Conservation (phyloP, 73 alveolate species). For the Effrenium voratum region DNA sequence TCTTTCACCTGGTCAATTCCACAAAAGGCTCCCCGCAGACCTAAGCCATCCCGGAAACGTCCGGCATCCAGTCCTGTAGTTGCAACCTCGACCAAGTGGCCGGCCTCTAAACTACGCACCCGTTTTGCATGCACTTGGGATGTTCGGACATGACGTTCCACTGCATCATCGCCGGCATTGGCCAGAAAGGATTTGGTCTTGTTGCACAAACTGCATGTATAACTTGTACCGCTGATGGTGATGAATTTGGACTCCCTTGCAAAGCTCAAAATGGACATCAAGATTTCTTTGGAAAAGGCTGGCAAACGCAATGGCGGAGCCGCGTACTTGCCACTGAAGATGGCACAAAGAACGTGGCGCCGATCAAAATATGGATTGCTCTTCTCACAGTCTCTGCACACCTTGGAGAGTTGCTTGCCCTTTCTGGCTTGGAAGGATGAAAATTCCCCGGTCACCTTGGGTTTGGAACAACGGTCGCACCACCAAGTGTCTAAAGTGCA, state of each 20-base stretch:
- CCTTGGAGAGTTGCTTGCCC: slow-evolving; percentile 60
- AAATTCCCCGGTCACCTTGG: slow-evolving; percentile 26
- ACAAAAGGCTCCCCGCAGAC: slow-evolving; percentile 42
- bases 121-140: slow-evolving; percentile 79
- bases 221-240: slow-evolving; percentile 44
- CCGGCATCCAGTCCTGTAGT: slow-evolving; percentile 15
- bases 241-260: slow-evolving; percentile 65
- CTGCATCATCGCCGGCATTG: slow-evolving; percentile 53
- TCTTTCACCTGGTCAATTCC: slow-evolving; percentile 61
- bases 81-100: slow-evolving; percentile 48
- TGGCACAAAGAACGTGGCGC: slow-evolving; percentile 63
- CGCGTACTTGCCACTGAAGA: slow-evolving; percentile 65
- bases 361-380: slow-evolving; percentile 83
- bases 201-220: slow-evolving; percentile 63
- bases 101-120: slow-evolving; percentile 42
- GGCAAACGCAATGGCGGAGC: slow-evolving; percentile 84
- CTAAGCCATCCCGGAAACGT: slow-evolving; percentile 67
- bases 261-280: slow-evolving; percentile 12
- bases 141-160: slow-evolving; percentile 61
- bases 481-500: slow-evolving; percentile 72
- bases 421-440: slow-evolving; percentile 76
- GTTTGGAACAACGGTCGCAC: slow-evolving; percentile 74
- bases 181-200: slow-evolving; percentile 79
- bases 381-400: slow-evolving; percentile 57
- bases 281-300: slow-evolving; percentile 25